Base-by-base conservation (phyloP, 2,329 filamentous ascomycete genomes). In the Hymenoscyphus linearis region DNA sequence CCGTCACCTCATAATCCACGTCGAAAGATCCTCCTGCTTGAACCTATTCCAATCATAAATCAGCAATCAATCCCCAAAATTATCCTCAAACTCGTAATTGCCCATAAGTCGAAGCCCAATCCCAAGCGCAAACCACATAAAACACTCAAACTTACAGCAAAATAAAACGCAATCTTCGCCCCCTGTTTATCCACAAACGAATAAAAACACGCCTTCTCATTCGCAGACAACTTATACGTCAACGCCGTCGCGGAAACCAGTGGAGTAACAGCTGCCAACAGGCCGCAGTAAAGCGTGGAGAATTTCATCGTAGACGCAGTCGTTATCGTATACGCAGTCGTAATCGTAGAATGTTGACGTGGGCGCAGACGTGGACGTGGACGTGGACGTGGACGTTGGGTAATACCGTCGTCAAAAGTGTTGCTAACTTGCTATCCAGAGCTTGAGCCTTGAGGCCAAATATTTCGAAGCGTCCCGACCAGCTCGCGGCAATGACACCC, bases 21-120 rank as follows among this genome's bases (percentile, higher is more conserved):
- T 99, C 95, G 78, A 99, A 99, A 34, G 92, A 93, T 70, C 95
- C 96, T 73, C 95, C 95, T 9, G 93, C 93, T 96, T 99, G 95
- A 54, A 97, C 93, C 93, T 96, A 44, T 13, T 40, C n/a, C 63
- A 37, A 65, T 22, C 22, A 54, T 27, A 57, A 36, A 55, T 62
- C 59, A 56, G 52, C 44, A 44, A 47, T 16, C n/a, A 16, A 54
- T 35, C 36, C 14, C 57, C 57, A 35, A 34, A n/a, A 31, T 14
- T 12, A n/a, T n/a, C n/a, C n/a, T n/a, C n/a, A n/a, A n/a, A n/a
- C n/a, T n/a, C n/a, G n/a, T n/a, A n/a, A n/a, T n/a, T n/a, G n/a
- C n/a, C n/a, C n/a, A n/a, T n/a, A n/a, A n/a, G n/a, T n/a, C n/a
- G n/a, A n/a, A n/a, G n/a, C n/a, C n/a, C n/a, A n/a, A n/a, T n/a